Evolutionary conservation across 225 moss, liverwort and hornwort genomes (phyloP), one percentile per base, ranked within the genome.

Genomic region (Ulota crispa): DNA sequence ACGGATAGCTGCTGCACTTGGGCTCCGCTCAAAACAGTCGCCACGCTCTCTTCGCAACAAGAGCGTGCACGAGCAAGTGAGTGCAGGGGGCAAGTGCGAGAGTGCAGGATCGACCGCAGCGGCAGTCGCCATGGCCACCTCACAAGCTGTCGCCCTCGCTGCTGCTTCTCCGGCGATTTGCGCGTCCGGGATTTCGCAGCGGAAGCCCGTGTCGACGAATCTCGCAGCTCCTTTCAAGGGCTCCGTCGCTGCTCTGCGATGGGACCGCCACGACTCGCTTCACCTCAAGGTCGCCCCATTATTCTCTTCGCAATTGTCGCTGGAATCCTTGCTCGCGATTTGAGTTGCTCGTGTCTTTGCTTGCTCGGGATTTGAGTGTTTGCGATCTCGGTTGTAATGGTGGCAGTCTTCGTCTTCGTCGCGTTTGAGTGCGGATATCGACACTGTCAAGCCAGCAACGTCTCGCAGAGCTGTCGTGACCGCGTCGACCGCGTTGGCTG

Each of bases 81-180:
- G 26, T 34, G 4, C 4, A 34, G 34, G 4, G 34, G 5, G 34
- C 34, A 34, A 34, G 34, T 34, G 39, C 9, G 39, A 9, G 37
- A 37, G 39, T 14, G 80, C 43, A 60, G 62, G 65, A 81, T 72
- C 31, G 53, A 23, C n/a, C n/a, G n/a, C n/a, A n/a, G n/a, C n/a
- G n/a, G n/a, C n/a, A n/a, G n/a, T n/a, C 30, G 68, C 84, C 70
- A 89, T 89, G 89, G 89, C 89, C 18, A 73, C 87, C 78, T 77
- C 85, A 3, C 87, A 87, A 68, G 85, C 81, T 0, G 18, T 81
- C 47, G 76, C 82, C 57, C 79, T 85, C 1, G 85, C 83, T 10
- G 85, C 83, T 10, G 76, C 72, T 3, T 54, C 83, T 24, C 60
- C 83, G 12, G 78, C 43, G 3, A 75, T 72, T 2, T 80, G 70